These are phyloP conservation scores for Miamiensis avidus DNA, from an alignment of 169 alveolate genomes.

Conservation along the genomic window DNA sequence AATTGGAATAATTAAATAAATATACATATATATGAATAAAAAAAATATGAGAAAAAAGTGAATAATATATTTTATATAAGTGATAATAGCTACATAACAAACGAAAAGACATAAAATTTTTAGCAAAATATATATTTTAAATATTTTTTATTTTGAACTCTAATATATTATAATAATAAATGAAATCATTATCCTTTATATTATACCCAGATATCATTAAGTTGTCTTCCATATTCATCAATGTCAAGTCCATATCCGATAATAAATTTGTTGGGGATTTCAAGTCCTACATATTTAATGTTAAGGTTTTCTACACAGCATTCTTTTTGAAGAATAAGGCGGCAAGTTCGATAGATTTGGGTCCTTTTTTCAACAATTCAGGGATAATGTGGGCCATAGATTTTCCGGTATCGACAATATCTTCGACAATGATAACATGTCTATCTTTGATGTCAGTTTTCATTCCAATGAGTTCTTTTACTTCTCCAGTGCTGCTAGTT, in stretches of 20 bases:
- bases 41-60: too few relatives aligned
- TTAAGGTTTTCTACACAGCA: constrained; percentile 4
- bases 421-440: constrained; percentile 38
- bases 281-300: constrained; percentile 30
- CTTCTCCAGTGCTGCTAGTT: constrained; percentile 21
- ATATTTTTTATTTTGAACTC: too few relatives aligned
- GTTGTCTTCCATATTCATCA: constrained; percentile 43
- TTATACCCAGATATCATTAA: constrained; percentile 22
- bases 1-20: too few relatives aligned
- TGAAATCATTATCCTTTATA: too few relatives aligned
- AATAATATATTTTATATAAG: too few relatives aligned
- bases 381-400: constrained; percentile 24
- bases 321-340: constrained; percentile 35
- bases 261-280: constrained; percentile 37
- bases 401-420: constrained; percentile 45
- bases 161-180: too few relatives aligned
- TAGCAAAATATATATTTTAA: too few relatives aligned
- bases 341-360: constrained; percentile 30
- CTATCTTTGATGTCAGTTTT: constrained; percentile 35
- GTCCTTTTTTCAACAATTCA: constrained; percentile 19
- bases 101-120: too few relatives aligned
- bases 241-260: constrained; percentile 49
- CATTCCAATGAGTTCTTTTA: constrained; percentile 34
- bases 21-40: too few relatives aligned
- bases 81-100: too few relatives aligned